Conservation (phyloP, 1,284 basidiomycete species). For the Vanrija sp. region DNA sequence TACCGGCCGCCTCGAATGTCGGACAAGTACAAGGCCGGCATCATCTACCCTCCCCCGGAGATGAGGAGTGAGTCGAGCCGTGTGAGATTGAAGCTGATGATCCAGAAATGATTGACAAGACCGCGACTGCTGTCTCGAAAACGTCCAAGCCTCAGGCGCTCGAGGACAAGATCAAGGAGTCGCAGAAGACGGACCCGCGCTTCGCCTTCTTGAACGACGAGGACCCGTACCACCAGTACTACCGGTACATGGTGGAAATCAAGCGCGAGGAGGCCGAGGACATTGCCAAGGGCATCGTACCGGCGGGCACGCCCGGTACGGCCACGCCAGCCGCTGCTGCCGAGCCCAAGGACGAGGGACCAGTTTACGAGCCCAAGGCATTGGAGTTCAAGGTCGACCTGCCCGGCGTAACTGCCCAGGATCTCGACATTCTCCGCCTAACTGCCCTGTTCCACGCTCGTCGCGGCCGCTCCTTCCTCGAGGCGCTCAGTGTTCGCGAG, state of each 20-base stretch:
- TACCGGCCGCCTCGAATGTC: slow-evolving; percentile 47
- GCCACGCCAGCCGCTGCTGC: slow-evolving; percentile 30
- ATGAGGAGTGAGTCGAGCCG: slow-evolving; percentile 67
- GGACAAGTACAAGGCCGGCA: slow-evolving; percentile 68
- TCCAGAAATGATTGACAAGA: slow-evolving; percentile 92
- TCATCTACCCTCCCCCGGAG: slow-evolving; percentile 88
- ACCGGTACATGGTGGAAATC: slow-evolving; percentile 77
- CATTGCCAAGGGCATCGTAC: slow-evolving; percentile 45
- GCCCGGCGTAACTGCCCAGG: slow-evolving; percentile 83
- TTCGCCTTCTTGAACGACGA: slow-evolving; percentile 89
- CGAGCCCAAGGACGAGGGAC: slow-evolving; percentile 51
- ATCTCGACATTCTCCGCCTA: slow-evolving; percentile 86
- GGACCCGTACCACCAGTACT: slow-evolving; percentile 97
- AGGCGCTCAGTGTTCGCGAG: slow-evolving; percentile 79
- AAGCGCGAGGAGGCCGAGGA: slow-evolving; percentile 64
- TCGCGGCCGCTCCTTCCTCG: slow-evolving; percentile 81
- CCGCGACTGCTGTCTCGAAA: slow-evolving; percentile 86
- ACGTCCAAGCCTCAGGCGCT: slow-evolving; percentile 83
- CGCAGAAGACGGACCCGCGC: slow-evolving; percentile 88
- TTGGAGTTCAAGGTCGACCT: slow-evolving; percentile 83
- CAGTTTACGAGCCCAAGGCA: slow-evolving; percentile 67
- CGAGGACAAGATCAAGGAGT: slow-evolving; percentile 92
- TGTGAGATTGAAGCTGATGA: slow-evolving; percentile 7
- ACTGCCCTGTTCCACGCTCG: slow-evolving; percentile 95
- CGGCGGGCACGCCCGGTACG: slow-evolving; percentile 11